Conservation (phyloP, 805 yeast genomes). For the Starmera amethionina region DNA sequence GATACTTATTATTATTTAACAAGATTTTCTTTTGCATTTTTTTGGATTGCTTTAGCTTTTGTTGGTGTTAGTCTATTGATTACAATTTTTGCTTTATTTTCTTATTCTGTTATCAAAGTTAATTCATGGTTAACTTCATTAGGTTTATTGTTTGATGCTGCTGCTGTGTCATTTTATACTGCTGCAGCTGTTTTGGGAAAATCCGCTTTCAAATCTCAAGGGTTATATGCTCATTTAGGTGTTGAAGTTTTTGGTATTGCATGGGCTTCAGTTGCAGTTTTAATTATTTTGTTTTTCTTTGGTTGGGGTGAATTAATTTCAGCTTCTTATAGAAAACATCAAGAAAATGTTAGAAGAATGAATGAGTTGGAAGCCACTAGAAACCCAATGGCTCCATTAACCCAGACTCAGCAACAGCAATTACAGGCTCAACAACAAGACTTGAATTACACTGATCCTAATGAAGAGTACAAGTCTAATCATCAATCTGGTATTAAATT, state of each 20-base stretch:
- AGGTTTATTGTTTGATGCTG: constrained; percentile 44
- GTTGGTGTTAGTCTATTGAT: constrained; percentile 52
- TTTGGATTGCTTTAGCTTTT: constrained; percentile 50
- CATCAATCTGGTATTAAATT: constrained; percentile 53
- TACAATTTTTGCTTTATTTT: constrained; percentile 46
- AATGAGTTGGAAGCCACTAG: constrained; percentile 9
- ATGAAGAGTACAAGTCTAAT: too few species aligned
- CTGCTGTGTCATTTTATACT: constrained; percentile 63
- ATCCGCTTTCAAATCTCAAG: constrained; percentile 48
- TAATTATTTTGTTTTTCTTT: constrained; percentile 40
- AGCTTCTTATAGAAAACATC: constrained; percentile 42
- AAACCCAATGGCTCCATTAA: too few species aligned
- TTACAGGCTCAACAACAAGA: constrained; percentile 7
- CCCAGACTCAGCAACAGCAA: constrained; percentile 1
- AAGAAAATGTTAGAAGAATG: constrained; percentile 25
- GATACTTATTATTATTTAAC: constrained; percentile 52
- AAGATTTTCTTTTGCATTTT: constrained; percentile 56
- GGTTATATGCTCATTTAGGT: constrained; percentile 40
- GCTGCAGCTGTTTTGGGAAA: constrained; percentile 72
- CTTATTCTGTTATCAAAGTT: constrained; percentile 43
- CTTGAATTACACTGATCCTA: background rate
- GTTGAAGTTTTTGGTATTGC: constrained; percentile 48
- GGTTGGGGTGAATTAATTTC: constrained; percentile 41
- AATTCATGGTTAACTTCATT: constrained; percentile 40
- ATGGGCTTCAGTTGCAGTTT: constrained; percentile 60